A percentile compares a stretch with the other conserved stretches of the same genome.
Conservation (phyloP, 2,329 filamentous ascomycete species). For the Trichophyton mentagrophytes region DNA sequence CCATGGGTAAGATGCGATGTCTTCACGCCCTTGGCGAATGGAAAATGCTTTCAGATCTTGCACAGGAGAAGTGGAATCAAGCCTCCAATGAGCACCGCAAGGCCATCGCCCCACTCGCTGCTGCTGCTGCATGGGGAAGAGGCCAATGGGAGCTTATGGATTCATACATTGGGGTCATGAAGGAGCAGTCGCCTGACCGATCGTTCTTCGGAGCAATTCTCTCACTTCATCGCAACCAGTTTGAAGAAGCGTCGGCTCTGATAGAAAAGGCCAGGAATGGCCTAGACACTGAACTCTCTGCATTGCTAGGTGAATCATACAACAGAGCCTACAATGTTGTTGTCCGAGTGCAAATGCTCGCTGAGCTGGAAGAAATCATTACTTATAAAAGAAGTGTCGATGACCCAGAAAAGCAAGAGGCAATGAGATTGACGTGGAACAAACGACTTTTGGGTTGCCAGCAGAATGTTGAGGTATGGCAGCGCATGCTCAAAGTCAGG, state of each 20-base stretch:
- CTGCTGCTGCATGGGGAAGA: conserved; percentile 90
- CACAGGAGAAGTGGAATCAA: conserved; percentile 86
- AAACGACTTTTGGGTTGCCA: conserved; percentile 88
- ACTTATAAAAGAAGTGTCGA: conserved; percentile 79
- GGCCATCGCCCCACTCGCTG: conserved; percentile 82
- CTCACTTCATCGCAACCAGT: conserved; percentile 88
- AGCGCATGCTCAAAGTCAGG: conserved; percentile 89
- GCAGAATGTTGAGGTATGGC: conserved; percentile 96
- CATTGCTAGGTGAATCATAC: conserved; percentile 94
- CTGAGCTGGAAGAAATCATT: conserved; percentile 95
- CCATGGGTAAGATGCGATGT: conserved; percentile 99
- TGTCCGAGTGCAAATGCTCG: conserved; percentile 96
- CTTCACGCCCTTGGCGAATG: conserved; percentile 93
- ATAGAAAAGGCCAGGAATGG: conserved; percentile 88
- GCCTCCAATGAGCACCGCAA: conserved; percentile 77
- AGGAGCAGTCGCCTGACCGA: conserved; percentile 79
- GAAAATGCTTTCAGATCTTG: conserved; percentile 80
- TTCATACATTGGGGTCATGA: conserved; percentile 89
- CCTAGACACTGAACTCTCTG: conserved; percentile 88
- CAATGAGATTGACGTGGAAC: conserved; percentile 91
- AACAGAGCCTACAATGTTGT: conserved; percentile 97
- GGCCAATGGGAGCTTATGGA: conserved; percentile 99
- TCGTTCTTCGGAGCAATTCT: conserved; percentile 97
- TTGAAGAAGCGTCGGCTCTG: conserved; percentile 75
- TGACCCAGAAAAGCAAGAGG: conserved; percentile 74